These are phyloP conservation scores for Silene noctiflora DNA, from an alignment of 179 eudicot genomes.

Conservation along the genomic window DNA sequence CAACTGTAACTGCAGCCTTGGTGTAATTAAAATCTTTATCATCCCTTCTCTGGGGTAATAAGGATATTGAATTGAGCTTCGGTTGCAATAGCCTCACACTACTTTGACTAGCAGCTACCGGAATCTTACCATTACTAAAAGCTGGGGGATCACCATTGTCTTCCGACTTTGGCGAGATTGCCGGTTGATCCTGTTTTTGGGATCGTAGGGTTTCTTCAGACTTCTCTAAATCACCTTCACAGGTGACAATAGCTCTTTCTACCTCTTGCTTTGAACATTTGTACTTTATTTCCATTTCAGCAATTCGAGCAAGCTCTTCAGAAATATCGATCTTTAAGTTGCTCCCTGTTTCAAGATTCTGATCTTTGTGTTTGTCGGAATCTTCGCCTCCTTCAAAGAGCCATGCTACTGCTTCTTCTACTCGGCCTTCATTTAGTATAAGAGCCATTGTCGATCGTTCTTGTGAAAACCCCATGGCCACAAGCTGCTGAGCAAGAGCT, in stretches of 20 bases:
- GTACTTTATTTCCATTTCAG: slow-evolving; percentile 58
- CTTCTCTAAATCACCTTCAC: slow-evolving; percentile 87
- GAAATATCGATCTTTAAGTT: slow-evolving; percentile 82
- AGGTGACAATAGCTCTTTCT: slow-evolving; percentile 75
- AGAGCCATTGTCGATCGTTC: slow-evolving; percentile 91
- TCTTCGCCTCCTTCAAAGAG: slow-evolving; percentile 72
- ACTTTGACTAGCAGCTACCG: slow-evolving; percentile 16
- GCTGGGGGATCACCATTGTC: slow-evolving; percentile 28
- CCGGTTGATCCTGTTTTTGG: slow-evolving; percentile 59
- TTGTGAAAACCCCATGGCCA: slow-evolving; percentile 82
- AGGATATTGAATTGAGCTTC: slow-evolving; percentile 33
- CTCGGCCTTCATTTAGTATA: slow-evolving; percentile 73
- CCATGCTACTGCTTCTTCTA: slow-evolving; percentile 81
- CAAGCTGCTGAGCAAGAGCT: slow-evolving; percentile 81
- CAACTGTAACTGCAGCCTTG: slow-evolving; percentile 46
- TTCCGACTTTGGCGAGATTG: slow-evolving; percentile 43
- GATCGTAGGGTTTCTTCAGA: slow-evolving; percentile 59
- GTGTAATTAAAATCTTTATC: slow-evolving; percentile 70
- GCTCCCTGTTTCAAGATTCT: slow-evolving; percentile 47
- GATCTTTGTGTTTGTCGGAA: slow-evolving; percentile 47
- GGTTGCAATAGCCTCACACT: slow-evolving; percentile 38
- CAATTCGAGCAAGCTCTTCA: slow-evolving; percentile 73
- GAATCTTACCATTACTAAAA: slow-evolving; percentile 11
- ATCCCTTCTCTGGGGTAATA: slow-evolving; percentile 55
- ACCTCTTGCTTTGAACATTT: slow-evolving; percentile 83